phyloP scores from a whole-genome alignment of 345 rosid genomes.

The Salix suchowensis region DNA sequence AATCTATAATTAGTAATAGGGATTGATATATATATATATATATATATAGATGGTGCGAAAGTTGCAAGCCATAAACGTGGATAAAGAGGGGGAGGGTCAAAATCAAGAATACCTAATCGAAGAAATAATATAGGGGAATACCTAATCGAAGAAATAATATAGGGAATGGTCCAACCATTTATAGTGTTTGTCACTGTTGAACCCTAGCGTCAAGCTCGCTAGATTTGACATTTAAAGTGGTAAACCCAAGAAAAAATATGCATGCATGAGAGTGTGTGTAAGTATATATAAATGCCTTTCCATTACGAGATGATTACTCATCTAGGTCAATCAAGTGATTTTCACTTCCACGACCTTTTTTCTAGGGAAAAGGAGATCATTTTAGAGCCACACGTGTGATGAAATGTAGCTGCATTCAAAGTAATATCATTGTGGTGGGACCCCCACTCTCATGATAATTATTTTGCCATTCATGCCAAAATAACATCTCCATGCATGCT shows the following conservation, averaged over 20 bases:
- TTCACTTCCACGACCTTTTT: neutral
- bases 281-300: neutral
- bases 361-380: neutral
- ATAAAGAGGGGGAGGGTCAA: neutral
- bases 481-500: neutral
- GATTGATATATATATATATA: no score
- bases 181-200: conserved; percentile 5
- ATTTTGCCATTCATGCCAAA: neutral
- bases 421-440: conserved; percentile 15
- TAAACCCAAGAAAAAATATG: neutral
- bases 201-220: neutral
- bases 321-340: conserved; percentile 6
- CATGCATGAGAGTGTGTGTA: neutral
- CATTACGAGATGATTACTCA: neutral
- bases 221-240: neutral
- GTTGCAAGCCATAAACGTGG: neutral
- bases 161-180: conserved; percentile 4
- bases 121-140: no score
- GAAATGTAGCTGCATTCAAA: conserved; percentile 16
- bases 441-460: neutral
- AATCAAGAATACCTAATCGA: no score
- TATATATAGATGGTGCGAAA: neutral
- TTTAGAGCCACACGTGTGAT: conserved; percentile 20
- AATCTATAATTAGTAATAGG: no score
- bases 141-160: no score